These are phyloP conservation scores for Picochlorum costavermella DNA, from an alignment of 139 green algal species.

Conservation along the genomic window DNA sequence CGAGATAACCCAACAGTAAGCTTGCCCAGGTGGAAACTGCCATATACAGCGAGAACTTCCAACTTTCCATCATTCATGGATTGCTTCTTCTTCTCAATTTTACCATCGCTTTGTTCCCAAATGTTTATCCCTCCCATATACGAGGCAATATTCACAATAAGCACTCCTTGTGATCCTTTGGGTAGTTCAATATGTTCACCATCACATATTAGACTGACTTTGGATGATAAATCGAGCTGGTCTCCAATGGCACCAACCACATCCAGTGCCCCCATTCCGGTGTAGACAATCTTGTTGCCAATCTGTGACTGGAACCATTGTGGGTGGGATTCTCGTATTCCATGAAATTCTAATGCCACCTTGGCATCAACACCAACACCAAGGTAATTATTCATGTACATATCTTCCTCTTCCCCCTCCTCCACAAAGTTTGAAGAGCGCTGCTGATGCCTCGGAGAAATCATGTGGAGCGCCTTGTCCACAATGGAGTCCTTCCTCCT, in stretches of 20 bases:
- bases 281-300: constrained; percentile 73
- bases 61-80: constrained; percentile 35
- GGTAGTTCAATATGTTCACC: constrained; percentile 46
- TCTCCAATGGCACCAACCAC: constrained; percentile 25
- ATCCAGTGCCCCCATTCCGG: constrained; percentile 57
- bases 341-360: constrained; percentile 68
- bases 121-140: constrained; percentile 64
- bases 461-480: not conserved
- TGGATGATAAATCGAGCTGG: constrained; percentile 39
- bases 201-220: constrained; percentile 57
- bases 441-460: not conserved
- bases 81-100: constrained; percentile 14
- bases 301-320: constrained; percentile 25
- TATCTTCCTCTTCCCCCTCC: constrained; percentile 6
- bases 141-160: constrained; percentile 64
- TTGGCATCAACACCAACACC: constrained; percentile 73
- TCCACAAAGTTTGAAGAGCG: not conserved
- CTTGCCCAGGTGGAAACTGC: constrained; percentile 66
- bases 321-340: constrained; percentile 52
- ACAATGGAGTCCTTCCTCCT: not conserved
- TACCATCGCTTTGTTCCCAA: constrained; percentile 23
- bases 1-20: constrained; percentile 60
- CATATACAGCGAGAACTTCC: constrained; percentile 65
- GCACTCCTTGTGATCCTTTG: constrained; percentile 50
- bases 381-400: constrained; percentile 71